A percentile compares a stretch with the other conserved stretches of the same genome.
Conservation (phyloP, 257 asterid genomes). For the Craterostigma plantagineum region DNA sequence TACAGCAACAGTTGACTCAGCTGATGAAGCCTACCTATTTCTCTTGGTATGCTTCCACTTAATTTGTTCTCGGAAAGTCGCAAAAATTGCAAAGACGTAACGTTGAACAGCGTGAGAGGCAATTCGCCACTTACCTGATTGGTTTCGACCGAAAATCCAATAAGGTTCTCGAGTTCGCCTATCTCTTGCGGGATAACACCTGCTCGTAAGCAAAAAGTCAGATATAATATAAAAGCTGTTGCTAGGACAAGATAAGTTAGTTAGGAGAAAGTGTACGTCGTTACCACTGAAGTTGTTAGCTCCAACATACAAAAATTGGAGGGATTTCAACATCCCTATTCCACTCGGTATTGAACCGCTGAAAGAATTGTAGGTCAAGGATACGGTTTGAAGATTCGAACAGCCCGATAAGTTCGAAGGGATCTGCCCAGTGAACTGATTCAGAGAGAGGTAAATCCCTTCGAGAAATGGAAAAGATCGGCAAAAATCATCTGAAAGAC, state of each 20-base stretch:
- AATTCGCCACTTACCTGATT: background rate
- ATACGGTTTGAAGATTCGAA: constrained; percentile 9
- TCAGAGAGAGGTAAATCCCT: constrained; percentile 7
- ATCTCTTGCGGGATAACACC: no score
- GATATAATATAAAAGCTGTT: no score
- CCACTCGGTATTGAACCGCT: constrained; percentile 18
- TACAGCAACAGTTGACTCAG: constrained; percentile 10
- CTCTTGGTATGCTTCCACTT: constrained; percentile 16
- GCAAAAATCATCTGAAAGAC: constrained; percentile 12
- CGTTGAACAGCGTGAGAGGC: background rate
- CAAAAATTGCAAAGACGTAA: background rate
- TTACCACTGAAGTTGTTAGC: constrained; percentile 19
- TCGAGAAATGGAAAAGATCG: constrained; percentile 6
- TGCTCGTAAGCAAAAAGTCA: no score
- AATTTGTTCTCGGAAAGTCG: background rate
- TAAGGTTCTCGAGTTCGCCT: no score
- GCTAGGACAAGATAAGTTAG: no score
- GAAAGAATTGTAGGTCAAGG: constrained; percentile 16
- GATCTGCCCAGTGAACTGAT: constrained; percentile 12
- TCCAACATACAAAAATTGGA: constrained; percentile 14
- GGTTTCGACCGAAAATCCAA: no score
- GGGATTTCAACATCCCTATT: constrained; percentile 16
- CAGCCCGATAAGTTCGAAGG: constrained; percentile 14
- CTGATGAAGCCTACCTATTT: constrained; percentile 16
- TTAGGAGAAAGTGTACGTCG: no score